Evolutionary conservation across 2,329 filamentous ascomycete genomes (phyloP).

Genomic region (Metarhizium anisopliae): DNA sequence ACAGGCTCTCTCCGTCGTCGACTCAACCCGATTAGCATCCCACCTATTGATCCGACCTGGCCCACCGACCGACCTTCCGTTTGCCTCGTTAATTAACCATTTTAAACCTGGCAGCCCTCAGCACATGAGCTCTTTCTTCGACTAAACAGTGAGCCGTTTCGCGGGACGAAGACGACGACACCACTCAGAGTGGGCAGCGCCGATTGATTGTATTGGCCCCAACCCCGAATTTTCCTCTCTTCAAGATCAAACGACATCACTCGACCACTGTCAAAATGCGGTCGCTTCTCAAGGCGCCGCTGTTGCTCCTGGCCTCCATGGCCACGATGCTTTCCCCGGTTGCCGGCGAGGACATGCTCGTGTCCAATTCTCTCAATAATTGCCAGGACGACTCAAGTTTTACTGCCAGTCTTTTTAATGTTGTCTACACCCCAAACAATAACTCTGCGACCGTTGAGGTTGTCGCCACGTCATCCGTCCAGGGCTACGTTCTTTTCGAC

Average conservation of each 20-base stretch:
- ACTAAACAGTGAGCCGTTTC: neutral
- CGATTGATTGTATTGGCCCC: too few relatives aligned
- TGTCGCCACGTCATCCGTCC: slow-evolving; percentile 71
- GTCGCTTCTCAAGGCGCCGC: slow-evolving; percentile 34
- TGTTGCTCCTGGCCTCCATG: slow-evolving; percentile 36
- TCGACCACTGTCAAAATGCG: slow-evolving; percentile 30
- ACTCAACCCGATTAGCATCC: neutral
- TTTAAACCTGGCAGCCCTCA: neutral
- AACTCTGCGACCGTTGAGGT: slow-evolving; percentile 64
- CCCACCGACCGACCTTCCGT: neutral
- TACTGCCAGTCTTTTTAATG: slow-evolving; percentile 80
- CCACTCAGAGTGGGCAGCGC: too few relatives aligned
- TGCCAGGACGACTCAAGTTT: slow-evolving; percentile 82
- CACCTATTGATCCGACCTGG: too few relatives aligned
- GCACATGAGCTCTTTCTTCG: neutral
- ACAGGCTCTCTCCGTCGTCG: neutral
- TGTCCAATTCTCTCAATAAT: slow-evolving; percentile 74
- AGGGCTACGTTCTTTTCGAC: slow-evolving; percentile 73
- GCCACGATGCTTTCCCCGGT: slow-evolving; percentile 36
- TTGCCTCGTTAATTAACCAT: neutral
- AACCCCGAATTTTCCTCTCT: neutral
- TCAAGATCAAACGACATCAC: neutral
- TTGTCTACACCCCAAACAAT: slow-evolving; percentile 70
- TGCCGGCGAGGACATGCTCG: slow-evolving; percentile 57
- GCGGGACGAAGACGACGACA: neutral